Conservation (phyloP, 352 stramenopile genomes). For the Phytophthora pinifolia region DNA sequence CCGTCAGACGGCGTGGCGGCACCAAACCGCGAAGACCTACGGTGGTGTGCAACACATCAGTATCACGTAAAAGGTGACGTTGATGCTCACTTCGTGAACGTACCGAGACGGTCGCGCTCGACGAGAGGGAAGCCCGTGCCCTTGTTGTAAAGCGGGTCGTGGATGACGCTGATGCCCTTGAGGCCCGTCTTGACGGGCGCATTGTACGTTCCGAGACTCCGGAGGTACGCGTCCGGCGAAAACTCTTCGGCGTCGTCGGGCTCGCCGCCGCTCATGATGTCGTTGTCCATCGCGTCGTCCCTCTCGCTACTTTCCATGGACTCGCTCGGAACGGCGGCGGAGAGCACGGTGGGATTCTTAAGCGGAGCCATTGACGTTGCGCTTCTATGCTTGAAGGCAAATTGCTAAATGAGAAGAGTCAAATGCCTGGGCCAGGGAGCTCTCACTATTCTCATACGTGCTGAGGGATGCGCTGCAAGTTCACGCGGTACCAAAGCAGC, state of each 20-base stretch:
- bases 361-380: no score
- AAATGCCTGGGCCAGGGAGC: no score
- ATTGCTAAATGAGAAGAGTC: no score
- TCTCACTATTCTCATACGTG: no score
- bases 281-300: conserved; percentile 43
- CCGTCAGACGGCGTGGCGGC: conserved; percentile 71
- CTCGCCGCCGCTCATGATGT: conserved; percentile 28
- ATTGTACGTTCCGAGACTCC: conserved; percentile 75
- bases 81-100: conserved; percentile 1
- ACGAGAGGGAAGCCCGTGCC: conserved; percentile 82
- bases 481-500: no score
- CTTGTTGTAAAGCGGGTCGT: conserved; percentile 90
- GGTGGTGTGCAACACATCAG: neutral
- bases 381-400: no score
- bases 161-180: conserved; percentile 73
- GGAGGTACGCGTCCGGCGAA: conserved; percentile 51
- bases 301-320: neutral
- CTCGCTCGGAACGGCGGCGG: no score
- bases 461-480: no score
- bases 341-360: no score
- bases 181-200: conserved; percentile 78
- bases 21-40: conserved; percentile 81
- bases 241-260: conserved; percentile 36
- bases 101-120: conserved; percentile 83
- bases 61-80: conserved; percentile 1